These are phyloP conservation scores for Termitomyces sp. DNA, from an alignment of 768 basidiomycete species.

Conservation along the genomic window DNA sequence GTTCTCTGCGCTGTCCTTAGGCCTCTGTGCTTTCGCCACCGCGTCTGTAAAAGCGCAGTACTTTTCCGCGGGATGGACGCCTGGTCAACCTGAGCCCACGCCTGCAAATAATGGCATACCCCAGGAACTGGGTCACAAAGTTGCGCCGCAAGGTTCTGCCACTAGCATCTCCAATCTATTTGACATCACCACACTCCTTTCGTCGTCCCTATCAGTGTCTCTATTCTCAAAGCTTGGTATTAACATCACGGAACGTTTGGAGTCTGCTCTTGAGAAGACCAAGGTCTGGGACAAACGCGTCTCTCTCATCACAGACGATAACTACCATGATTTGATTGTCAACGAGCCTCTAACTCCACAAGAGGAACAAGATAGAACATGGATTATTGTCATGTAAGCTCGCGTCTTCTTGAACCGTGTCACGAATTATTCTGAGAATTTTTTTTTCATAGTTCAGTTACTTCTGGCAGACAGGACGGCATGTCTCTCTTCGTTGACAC, in stretches of 20 bases:
- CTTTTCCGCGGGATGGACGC: conserved; percentile 79
- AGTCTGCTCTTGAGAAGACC: conserved; percentile 26
- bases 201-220: conserved; percentile 49
- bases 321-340: conserved; percentile 68
- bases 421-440: conserved; percentile 8
- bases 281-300: conserved; percentile 70
- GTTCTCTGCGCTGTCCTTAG: conserved; percentile 32
- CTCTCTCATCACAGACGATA: conserved; percentile 79
- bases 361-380: conserved; percentile 66
- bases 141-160: conserved; percentile 16
- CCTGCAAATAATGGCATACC: conserved; percentile 20
- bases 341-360: conserved; percentile 64
- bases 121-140: conserved; percentile 14
- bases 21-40: conserved; percentile 32
- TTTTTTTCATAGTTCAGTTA: conserved; percentile 44
- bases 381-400: conserved; percentile 73
- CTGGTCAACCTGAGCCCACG: conserved; percentile 54
- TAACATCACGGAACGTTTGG: conserved; percentile 61
- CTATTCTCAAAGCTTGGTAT: conserved; percentile 61
- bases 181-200: conserved; percentile 43
- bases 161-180: conserved; percentile 28
- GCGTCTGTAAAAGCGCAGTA: conserved; percentile 58
- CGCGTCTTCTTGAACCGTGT: conserved; percentile 1
- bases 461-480: conserved; percentile 56
- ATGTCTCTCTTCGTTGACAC: conserved; percentile 70